Conservation (phyloP, 129 eudicot species). For the Tanacetum coccineum region DNA sequence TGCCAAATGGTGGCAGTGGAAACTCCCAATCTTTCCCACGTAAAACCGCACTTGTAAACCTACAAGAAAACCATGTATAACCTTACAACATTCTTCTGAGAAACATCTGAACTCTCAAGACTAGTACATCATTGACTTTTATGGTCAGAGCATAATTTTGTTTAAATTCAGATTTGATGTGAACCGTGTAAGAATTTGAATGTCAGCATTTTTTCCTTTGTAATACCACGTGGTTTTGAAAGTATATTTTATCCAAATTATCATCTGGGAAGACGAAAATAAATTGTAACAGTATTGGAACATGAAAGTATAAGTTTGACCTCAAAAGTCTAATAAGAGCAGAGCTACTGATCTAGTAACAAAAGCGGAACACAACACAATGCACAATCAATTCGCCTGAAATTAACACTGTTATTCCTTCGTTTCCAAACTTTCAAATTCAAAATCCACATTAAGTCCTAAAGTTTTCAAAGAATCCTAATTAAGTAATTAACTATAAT, state of each 20-base stretch:
- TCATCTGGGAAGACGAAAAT: background rate
- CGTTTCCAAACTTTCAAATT: background rate
- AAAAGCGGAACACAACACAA: no score
- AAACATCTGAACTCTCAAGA: constrained; percentile 13
- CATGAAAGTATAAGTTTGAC: constrained; percentile 1
- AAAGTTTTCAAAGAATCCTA: background rate
- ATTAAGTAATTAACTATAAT: background rate
- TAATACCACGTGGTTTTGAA: no score
- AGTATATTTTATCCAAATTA: background rate
- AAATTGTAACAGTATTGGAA: background rate
- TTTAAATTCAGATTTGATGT: constrained; percentile 2
- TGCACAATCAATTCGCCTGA: no score
- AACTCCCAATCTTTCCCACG: constrained; percentile 88
- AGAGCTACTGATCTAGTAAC: no score
- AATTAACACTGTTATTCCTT: background rate
- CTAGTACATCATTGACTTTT: constrained; percentile 2
- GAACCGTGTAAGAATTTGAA: background rate
- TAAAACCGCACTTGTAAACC: constrained; percentile 92
- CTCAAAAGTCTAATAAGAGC: no score
- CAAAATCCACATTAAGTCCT: background rate
- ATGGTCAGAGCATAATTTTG: background rate
- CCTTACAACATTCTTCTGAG: background rate
- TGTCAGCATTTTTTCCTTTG: constrained; percentile 7
- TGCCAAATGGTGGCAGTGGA: constrained; percentile 96
- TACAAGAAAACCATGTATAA: constrained; percentile 22